Percentiles rank a stretch among this genome's conserved stretches.
Evolutionary conservation across 768 basidiomycete species (phyloP).

Genomic region (Hericium erinaceus): DNA sequence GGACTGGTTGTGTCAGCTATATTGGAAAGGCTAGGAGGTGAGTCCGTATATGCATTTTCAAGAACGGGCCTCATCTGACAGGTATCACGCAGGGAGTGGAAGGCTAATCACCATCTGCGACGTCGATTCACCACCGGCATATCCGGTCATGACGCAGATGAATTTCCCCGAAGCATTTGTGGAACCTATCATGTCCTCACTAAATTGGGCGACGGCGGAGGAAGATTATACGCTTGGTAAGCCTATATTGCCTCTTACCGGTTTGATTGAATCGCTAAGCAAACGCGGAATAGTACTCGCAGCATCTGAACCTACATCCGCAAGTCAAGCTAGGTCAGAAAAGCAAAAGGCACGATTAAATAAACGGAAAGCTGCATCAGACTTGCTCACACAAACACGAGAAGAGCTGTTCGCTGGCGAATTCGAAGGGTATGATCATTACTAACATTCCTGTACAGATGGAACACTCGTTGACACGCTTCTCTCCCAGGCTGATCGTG

Average conservation of each 20-base stretch:
- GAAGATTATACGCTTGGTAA: slow-evolving; percentile 63
- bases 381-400: slow-evolving; percentile 51
- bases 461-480: not conserved
- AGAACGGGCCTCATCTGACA: not conserved
- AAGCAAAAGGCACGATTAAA: slow-evolving; percentile 60
- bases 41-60: slow-evolving; percentile 8
- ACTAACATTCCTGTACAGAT: not conserved
- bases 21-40: slow-evolving; percentile 81
- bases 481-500: slow-evolving; percentile 51
- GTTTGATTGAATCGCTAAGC: slow-evolving; percentile 2
- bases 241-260: slow-evolving; percentile 11
- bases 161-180: slow-evolving; percentile 60
- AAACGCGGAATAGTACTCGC: slow-evolving; percentile 37
- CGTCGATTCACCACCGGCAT: slow-evolving; percentile 87
- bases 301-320: slow-evolving; percentile 42
- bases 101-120: slow-evolving; percentile 79
- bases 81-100: slow-evolving; percentile 51
- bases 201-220: slow-evolving; percentile 90
- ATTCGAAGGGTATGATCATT: slow-evolving; percentile 67
- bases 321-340: slow-evolving; percentile 57
- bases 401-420: slow-evolving; percentile 80
- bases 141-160: slow-evolving; percentile 75
- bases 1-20: slow-evolving; percentile 81
- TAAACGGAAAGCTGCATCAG: slow-evolving; percentile 68
- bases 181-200: slow-evolving; percentile 46